phyloP scores from a whole-genome alignment of 805 yeast species.

The Saccharomycopsis guyanensis region DNA sequence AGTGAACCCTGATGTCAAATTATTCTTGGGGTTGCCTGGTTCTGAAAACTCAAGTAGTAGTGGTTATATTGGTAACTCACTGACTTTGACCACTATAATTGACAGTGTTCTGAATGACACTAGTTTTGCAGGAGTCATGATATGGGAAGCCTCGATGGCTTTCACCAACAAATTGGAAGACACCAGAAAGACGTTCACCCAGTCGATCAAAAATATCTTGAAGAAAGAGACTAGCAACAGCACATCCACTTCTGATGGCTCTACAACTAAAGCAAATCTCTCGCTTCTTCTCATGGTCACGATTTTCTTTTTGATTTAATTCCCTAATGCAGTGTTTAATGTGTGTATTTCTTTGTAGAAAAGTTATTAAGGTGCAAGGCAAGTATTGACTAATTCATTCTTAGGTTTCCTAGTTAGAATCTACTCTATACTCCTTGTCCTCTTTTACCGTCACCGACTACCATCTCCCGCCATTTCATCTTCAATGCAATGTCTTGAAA shows the following conservation, averaged over 20 bases:
- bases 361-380: too few species aligned
- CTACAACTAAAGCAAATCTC: background rate
- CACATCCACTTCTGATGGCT: background rate
- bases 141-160: constrained; percentile 21
- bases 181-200: constrained; percentile 11
- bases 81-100: constrained; percentile 15
- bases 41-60: constrained; percentile 48
- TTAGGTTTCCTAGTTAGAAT: too few species aligned
- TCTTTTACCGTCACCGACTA: too few species aligned
- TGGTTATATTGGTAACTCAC: constrained; percentile 44
- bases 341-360: too few species aligned
- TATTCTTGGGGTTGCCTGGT: constrained; percentile 74
- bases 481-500: too few species aligned
- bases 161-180: constrained; percentile 15
- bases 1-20: constrained; percentile 60
- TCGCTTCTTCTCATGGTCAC: background rate
- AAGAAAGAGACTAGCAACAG: constrained; percentile 3
- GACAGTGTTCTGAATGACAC: background rate
- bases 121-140: constrained; percentile 19
- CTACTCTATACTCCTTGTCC: too few species aligned
- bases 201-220: constrained; percentile 14
- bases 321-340: background rate
- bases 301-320: background rate
- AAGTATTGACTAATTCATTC: too few species aligned
- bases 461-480: too few species aligned